Base-by-base conservation (phyloP, 1,284 basidiomycete genomes). In the Gymnopus androsaceus region DNA sequence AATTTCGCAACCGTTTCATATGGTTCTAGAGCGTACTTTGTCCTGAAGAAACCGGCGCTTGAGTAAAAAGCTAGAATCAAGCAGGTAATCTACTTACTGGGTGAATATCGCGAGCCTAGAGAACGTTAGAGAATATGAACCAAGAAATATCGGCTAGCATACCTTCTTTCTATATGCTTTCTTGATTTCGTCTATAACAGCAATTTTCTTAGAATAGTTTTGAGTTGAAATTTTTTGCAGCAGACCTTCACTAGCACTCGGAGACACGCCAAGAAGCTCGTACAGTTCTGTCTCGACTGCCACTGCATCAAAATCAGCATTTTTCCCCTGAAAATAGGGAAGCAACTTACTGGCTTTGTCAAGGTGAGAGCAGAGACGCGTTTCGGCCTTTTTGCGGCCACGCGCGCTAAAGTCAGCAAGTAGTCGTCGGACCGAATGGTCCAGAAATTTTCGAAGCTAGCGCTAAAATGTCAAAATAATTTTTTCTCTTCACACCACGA, bases 141-240 rank as follows among this genome's bases (percentile, higher is more conserved):
- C 34, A 31, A 50, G 42, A 51, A 59, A 34, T 46, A 41, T 46
- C n/a, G 59, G 50, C 54, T 42, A 33, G 64, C 64, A 54, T 66
- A 90, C 92, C 85, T 94, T 94, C 76, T 84, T 90, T 69, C 90
- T 87, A 69, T 97, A 97, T 5, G 94, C 94, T 68, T 90, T 92
- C 74, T 95, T 95, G 67, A 97, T 92, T 63, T 96, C 92, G 61
- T 76, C 90, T 91, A 57, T 12, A 49, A 34, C 54, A 47, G 28
- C 23, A 4, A 58, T 27, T 40, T 25, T 30, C 21, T 14, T 14
- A 36, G 12, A 31, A 36, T 12, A 14, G 9, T 14, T 37, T 21
- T 27, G 21, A 59, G 58, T 28, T 64, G 31, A n/a, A 40, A 48
- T 59, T 47, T 63, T 58, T 61, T 61, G 52, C 51, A 44, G 47